These are phyloP conservation scores for Raffaelea ambrosiae DNA, from an alignment of 2,329 filamentous ascomycete genomes.

Conservation along the genomic window DNA sequence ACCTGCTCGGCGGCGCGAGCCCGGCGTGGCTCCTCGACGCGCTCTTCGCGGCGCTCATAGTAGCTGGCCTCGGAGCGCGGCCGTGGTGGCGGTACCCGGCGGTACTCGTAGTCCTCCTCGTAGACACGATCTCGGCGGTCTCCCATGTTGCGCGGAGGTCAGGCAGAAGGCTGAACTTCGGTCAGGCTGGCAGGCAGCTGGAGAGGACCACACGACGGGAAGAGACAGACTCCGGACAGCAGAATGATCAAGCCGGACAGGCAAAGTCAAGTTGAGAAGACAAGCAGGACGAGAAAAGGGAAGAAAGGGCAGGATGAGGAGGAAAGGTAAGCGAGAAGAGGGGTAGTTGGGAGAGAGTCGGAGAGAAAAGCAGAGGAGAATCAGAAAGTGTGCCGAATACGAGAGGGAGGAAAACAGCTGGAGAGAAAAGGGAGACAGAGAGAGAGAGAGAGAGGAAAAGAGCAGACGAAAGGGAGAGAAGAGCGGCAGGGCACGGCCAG, in stretches of 20 bases:
- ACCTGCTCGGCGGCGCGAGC: not conserved
- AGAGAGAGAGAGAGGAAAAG: not conserved
- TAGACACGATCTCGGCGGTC: conserved; percentile 7
- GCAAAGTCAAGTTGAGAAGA: not conserved
- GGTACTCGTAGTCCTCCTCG: conserved; percentile 7
- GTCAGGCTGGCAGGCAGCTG: no score
- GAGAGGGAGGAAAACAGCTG: not conserved
- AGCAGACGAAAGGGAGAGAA: no score
- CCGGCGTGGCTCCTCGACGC: not conserved
- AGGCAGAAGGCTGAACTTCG: no score
- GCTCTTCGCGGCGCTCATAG: not conserved
- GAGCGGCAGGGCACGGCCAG: not conserved
- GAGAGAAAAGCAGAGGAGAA: not conserved
- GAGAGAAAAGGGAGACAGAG: not conserved
- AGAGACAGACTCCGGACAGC: no score
- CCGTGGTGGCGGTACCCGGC: not conserved
- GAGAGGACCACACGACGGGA: no score
- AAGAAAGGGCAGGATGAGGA: not conserved
- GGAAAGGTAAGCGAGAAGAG: not conserved
- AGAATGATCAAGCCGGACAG: no score
- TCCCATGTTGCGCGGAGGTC: conserved; percentile 6
- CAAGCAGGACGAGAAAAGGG: not conserved
- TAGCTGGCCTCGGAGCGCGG: conserved; percentile 3
- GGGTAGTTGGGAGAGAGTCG: not conserved
- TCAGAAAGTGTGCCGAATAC: not conserved